Base-by-base conservation (phyloP, 495 filamentous ascomycete species). In the Aspergillus nanangensis region DNA sequence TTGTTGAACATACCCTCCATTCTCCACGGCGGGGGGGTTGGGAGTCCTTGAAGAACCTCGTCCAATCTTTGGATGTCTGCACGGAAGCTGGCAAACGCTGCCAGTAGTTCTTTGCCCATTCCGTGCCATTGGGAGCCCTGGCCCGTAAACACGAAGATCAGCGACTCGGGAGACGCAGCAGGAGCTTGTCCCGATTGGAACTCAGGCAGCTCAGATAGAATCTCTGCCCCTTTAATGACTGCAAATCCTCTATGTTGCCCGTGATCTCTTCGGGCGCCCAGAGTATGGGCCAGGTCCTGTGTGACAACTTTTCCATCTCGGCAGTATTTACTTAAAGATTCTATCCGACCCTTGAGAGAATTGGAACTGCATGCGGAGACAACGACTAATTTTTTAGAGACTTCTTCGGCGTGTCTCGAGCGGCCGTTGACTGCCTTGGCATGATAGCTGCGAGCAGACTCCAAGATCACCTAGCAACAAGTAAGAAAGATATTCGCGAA, bases 51-150 rank as follows among this genome's bases (percentile, higher is more conserved):
- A 7, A 67, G 32, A 1, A 33, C 41, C 9, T 34, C 15, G 19
- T 69, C 60, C 45, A 67, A 40, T 4, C 2, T 3, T 2, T 40
- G 29, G 3, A 66, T 60, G 25, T 43, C 38, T 0, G 51, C 29
- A 3, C 38, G 45, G 32, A 65, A 63, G 3, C n/a, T 11, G 4
- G 27, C n/a, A 33, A 51, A 44, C 0, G 32, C 45, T 5, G 23
- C 5, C n/a, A 61, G 37, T 1, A 62, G 24, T 7, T 57, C 53
- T 15, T 34, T 44, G 2, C 34, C 45, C 49, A 52, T 52, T 2
- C 31, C 38, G 4, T 31, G 29, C 49, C 57, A 63, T 25, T 63
- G 59, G 1, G 59, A 53, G 1, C 59, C 59, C 41, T 63, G 59
- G 0, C 59, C 59, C 11, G 47, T 62, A 40, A 63, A 63, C 4